Percentiles rank a stretch among this genome's conserved stretches.
Evolutionary conservation across 805 yeast species (phyloP).

Genomic region (Komagataella ulmi): DNA sequence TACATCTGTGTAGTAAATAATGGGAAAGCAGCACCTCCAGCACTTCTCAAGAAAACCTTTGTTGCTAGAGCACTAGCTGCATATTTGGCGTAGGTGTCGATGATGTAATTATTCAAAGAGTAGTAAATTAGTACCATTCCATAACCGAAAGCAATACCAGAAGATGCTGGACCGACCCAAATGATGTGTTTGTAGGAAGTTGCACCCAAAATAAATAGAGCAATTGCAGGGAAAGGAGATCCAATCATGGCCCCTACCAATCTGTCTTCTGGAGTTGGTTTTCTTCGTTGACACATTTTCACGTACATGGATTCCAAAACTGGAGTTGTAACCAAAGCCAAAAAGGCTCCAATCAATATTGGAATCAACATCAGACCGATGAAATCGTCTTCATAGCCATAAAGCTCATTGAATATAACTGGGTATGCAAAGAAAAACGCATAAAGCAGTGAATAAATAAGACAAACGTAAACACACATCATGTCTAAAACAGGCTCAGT

Average conservation of each 20-base stretch:
- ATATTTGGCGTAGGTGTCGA: slow-evolving; percentile 75
- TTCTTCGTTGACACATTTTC: slow-evolving; percentile 34
- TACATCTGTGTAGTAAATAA: slow-evolving; percentile 76
- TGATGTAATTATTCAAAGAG: slow-evolving; percentile 65
- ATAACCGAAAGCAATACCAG: slow-evolving; percentile 46
- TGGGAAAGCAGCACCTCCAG: slow-evolving; percentile 84
- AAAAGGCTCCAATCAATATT: slow-evolving; percentile 71
- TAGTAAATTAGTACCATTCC: slow-evolving; percentile 50
- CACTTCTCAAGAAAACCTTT: slow-evolving; percentile 66
- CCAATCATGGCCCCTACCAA: slow-evolving; percentile 74
- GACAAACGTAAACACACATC: slow-evolving; percentile 75
- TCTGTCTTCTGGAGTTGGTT: slow-evolving; percentile 70
- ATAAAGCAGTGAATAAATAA: slow-evolving; percentile 80
- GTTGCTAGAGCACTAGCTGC: slow-evolving; percentile 78
- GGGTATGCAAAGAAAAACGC: slow-evolving; percentile 96
- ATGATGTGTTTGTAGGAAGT: slow-evolving; percentile 56
- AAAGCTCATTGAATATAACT: slow-evolving; percentile 66
- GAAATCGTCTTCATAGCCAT: slow-evolving; percentile 63
- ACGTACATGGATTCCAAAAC: slow-evolving; percentile 51
- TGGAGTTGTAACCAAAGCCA: slow-evolving; percentile 68
- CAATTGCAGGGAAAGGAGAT: slow-evolving; percentile 70
- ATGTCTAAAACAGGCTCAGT: slow-evolving; percentile 81
- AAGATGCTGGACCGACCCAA: slow-evolving; percentile 51
- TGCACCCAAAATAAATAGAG: slow-evolving; percentile 71
- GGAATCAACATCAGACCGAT: slow-evolving; percentile 87